Evolutionary conservation across 169 alveolate species (phyloP), one percentile per base, ranked within the genome.

Genomic region (Plasmodium chabaudi): DNA sequence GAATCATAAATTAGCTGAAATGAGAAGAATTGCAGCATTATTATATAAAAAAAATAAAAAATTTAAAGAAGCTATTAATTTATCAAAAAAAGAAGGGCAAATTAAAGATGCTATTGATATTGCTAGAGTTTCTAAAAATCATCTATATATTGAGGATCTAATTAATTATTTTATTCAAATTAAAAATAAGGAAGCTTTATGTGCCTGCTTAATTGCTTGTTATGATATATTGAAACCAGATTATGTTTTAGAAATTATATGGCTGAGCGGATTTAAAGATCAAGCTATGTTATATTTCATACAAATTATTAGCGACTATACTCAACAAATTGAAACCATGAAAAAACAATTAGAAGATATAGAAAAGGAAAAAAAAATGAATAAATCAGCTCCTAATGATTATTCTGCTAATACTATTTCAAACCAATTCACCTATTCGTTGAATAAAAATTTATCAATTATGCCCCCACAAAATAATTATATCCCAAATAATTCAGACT

Each of bases 181-280:
- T 55, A 94, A 95, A 64, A 97, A 97, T 73, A 96, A 95, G 69
- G 99, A 98, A 93, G 96, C 97, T 59, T 98, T 99, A 72, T 97
- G 99, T 17, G 99, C 99, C 1, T 97, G 99, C 88, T 95, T 98
- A 70, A 98, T 97, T 94, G 97, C 99, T 68, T 98, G 99, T 94
- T 98, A 98, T 93, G 98, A 97, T 75, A 95, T 98, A 34, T 92
- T 99, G 47, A 98, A 97, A 89, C 99, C 99, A 9, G 99, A 98
- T 84, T 97, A 97, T 23, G 99, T 98, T 10, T 94, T 98, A 96
- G 99, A 99, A 96, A 93, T 97, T 68, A 99, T 99, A 4, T 99
- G 99, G 99, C 94, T 98, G 82, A 95, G 97, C 93, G 98, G 98
- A 44, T 96, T 97, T 77, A 94, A 95, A 82, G 99, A 98, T 91